Base-by-base conservation (phyloP, 495 filamentous ascomycete genomes). In the Neurospora sp. region DNA sequence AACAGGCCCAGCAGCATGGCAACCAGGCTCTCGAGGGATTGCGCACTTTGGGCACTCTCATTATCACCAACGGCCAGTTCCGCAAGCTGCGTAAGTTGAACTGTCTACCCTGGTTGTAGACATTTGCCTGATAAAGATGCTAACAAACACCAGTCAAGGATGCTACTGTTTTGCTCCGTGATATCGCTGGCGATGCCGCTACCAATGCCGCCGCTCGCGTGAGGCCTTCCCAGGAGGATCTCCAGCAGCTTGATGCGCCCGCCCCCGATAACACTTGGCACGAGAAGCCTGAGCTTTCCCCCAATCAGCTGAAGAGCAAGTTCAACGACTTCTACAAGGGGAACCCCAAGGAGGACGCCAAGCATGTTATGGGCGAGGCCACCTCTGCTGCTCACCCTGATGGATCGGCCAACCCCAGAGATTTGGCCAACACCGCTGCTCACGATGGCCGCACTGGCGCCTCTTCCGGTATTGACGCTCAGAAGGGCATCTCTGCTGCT, bases 61-160 rank as follows among this genome's bases (percentile, higher is more conserved):
- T 99, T 74, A 91, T 98, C 79, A 94, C 94, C 73, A 99, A 99
- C 75, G 96, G 96, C 73, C 94, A 98, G 83, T 98, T 98, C 85
- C 88, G 94, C 68, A 98, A 98, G 85, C 88, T 98, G 27, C 82
- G 93, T 96, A 86, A 81, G 93, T 90, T 8, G 5, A 41, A 42
- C 59, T 39, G 35, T 31, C 10, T 4, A 42, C 22, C 69, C 4
- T 59, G 4, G 22, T 1, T 8, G 39, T 65, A 65, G 8, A 10
- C 12, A 8, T 27, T 1, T 39, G 35, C 12, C 16, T 82, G 86
- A 79, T 85, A 70, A 72, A 35, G 20, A 73, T 20, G 9, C 44
- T 79, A 45, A 77, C 75, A 93, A 89, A 94, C 65, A 91, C 84
- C 73, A 96, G 93, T 99, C 73, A 93, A 87, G 70, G 96, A 99